phyloP scores from a whole-genome alignment of 164 flowering plant genomes.

The Buxus sempervirens region DNA sequence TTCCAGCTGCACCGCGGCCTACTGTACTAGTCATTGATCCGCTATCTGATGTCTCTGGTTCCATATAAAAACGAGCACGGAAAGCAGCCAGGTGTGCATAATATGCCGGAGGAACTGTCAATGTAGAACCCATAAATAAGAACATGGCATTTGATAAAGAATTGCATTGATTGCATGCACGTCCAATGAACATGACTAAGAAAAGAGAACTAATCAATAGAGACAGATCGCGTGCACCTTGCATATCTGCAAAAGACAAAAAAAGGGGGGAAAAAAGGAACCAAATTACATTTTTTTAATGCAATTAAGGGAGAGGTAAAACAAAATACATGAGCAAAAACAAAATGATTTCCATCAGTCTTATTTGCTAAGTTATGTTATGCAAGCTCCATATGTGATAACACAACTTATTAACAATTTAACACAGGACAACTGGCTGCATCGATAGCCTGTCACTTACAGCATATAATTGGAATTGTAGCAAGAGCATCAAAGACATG shows the following conservation, averaged over 20 bases:
- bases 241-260: slow-evolving; percentile 50
- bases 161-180: neutral
- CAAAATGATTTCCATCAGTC: too few species aligned
- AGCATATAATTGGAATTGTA: too few species aligned
- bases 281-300: neutral
- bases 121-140: neutral
- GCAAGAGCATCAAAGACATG: too few species aligned
- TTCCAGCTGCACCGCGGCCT: slow-evolving; percentile 43
- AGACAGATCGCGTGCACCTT: slow-evolving; percentile 80
- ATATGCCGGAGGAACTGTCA: slow-evolving; percentile 80
- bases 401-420: too few species aligned
- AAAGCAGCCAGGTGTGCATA: slow-evolving; percentile 84
- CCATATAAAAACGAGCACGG: slow-evolving; percentile 81
- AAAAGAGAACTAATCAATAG: slow-evolving; percentile 53
- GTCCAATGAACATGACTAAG: neutral
- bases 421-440: too few species aligned
- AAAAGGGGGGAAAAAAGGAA: neutral
- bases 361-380: too few species aligned
- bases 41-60: slow-evolving; percentile 72
- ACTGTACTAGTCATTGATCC: slow-evolving; percentile 60
- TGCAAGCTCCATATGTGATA: too few species aligned
- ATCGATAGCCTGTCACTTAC: too few species aligned
- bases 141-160: too few species aligned
- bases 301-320: neutral
- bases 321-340: neutral